Evolutionary conservation across 805 yeast genomes (phyloP), one percentile per base, ranked within the genome.

Genomic region (Candida easanensis): DNA sequence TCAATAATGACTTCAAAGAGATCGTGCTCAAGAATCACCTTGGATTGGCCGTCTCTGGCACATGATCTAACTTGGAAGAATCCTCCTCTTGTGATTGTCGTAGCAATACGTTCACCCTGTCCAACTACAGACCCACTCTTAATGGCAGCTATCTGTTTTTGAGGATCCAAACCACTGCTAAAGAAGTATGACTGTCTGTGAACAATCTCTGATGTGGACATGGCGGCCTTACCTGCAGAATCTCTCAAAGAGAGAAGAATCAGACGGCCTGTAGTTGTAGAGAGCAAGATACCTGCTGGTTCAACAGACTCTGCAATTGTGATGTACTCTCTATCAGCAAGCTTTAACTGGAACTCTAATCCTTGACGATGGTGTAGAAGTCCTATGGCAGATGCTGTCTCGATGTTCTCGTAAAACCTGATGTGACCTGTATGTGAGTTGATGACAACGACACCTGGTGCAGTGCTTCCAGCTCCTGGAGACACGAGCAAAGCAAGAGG

Each of bases 371-470:
- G 63, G 63, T 76, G 64, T 37, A 81, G 67, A 23, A 82, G 61
- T 25, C 85, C 80, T 50, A 77, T 70, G 1, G 87, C 78, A 0
- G 88, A 80, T 0, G 88, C 85, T 45, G 77, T 77, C 49, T 78
- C 82, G 11, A 88, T 79, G 41, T 87, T 77, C 56, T 87, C 95
- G 66, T 83, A 84, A 61, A 82, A 89, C 20, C 74, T 73, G 37
- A 85, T 62, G 16, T 62, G 57, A 0, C 96, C 95, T 0, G 78
- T 53, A 16, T 69, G 59, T 1, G 82, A 68, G 55, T 82, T 78
- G 17, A 87, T 70, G 5, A 83, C 74, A 6, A 84, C 80, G 31
- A 88, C 63, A 9, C 96, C 96, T 0, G 95, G 91, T 39, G 71
- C 72, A 3, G 58, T 46, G 18, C 65, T 56, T 3, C 81, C 79